Evolutionary conservation across 352 stramenopile genomes (phyloP).

Genomic region (Blastocystis sp.): DNA sequence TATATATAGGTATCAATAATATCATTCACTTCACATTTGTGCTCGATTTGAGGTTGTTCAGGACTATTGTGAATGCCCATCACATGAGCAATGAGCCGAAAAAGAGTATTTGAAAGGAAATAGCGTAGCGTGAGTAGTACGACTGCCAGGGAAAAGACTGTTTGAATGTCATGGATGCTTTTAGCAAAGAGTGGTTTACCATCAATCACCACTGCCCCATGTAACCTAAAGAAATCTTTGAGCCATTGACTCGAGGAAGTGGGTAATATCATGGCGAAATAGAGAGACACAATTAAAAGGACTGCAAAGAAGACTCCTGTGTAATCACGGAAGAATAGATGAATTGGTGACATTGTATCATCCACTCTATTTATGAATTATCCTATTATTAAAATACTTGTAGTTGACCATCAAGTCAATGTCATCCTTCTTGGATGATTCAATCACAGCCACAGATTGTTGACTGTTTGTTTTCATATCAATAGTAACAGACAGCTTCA

Average conservation of each 20-base stretch:
- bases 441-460: neutral
- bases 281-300: neutral
- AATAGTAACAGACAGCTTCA: slow-evolving; percentile 9
- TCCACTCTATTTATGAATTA: neutral
- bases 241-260: neutral
- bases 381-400: neutral
- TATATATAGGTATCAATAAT: neutral
- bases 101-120: slow-evolving; percentile 41
- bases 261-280: slow-evolving; percentile 22
- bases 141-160: neutral
- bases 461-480: neutral
- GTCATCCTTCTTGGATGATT: neutral
- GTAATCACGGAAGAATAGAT: slow-evolving; percentile 57
- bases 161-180: slow-evolving; percentile 30
- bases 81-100: slow-evolving; percentile 7
- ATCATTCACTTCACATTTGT: slow-evolving; percentile 21
- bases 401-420: slow-evolving; percentile 49
- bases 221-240: neutral
- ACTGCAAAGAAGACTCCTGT: slow-evolving; percentile 10
- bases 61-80: neutral
- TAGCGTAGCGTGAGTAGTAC: slow-evolving; percentile 21
- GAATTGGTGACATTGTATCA: slow-evolving; percentile 34
- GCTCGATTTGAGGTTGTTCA: neutral
- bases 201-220: neutral
- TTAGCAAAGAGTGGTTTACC: slow-evolving; percentile 1